Evolutionary conservation across 768 basidiomycete species (phyloP), one percentile per base, ranked within the genome.

Genomic region (Boletus insuetus): DNA sequence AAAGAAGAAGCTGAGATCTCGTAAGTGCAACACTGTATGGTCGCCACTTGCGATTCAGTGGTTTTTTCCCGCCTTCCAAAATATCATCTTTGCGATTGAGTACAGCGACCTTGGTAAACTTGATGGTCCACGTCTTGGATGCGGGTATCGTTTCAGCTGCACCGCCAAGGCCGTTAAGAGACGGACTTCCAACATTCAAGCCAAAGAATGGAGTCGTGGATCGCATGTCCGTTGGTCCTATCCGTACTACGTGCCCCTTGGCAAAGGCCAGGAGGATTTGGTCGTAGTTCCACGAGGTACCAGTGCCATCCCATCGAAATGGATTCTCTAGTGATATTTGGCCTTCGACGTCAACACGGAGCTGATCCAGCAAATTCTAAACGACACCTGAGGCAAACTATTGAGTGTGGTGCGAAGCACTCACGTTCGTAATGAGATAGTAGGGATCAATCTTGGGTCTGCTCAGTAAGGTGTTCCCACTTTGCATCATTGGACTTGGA

Each of bases 1-100:
- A 94, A 69, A 98, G 88, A 43, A 98, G 79, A 5, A 99, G 77
- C 64, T 98, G 96, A 6, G 93, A 94, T 24, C 85, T 87, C 4
- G 94, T 94, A 53, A 99, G 77, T 47, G 95, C 78, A 10, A 94
- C 89, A 58, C 84, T 86, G 80, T 87, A 95, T 12, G 82, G 73
- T 63, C 81, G 86, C 97, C 97, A 98, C 74, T 94, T 98, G 46
- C 92, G 80, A 64, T 81, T 87, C 44, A 75, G 73, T 1, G 86
- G 76, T 62, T 86, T 92, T 72, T 82, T 91, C 13, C 92, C 90
- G 4, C 88, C 84, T 59, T 90, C 89, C 8, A 82, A 58, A 1
- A 83, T 64, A 59, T 94, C 94, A 54, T 89, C 88, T 72, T 94
- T 97, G 54, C 94, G 80, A 56, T 81, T 83, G 53, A 99, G 77